phyloP scores from a whole-genome alignment of 2,329 filamentous ascomycete genomes.

The Colletotrichum destructivum region DNA sequence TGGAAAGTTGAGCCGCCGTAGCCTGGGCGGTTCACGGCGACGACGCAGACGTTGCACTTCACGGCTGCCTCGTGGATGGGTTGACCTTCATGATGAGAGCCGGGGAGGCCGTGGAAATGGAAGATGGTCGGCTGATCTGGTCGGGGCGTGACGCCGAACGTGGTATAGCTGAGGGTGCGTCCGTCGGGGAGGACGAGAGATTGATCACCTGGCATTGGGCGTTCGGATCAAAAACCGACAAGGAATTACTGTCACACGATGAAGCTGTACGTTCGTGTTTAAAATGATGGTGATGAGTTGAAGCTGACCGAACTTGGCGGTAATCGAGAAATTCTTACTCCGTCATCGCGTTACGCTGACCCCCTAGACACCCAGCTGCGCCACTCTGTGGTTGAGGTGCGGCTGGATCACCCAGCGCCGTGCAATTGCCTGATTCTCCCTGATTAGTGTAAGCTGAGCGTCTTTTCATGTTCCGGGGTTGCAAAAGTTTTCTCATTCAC shows the following conservation, averaged over 20 bases:
- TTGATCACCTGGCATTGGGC: not conserved
- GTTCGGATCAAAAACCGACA: not conserved
- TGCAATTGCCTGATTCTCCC: too few species aligned
- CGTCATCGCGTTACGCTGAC: too few species aligned
- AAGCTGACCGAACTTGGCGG: too few species aligned
- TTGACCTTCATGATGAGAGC: conserved; percentile 55
- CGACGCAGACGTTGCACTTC: conserved; percentile 50
- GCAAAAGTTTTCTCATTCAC: too few species aligned
- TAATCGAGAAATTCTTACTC: too few species aligned
- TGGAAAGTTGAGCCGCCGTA: conserved; percentile 57
- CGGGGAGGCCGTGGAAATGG: conserved; percentile 60
- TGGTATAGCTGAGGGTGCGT: conserved; percentile 56
- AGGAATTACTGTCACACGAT: not conserved
- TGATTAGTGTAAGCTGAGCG: too few species aligned
- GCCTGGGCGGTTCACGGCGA: conserved; percentile 59
- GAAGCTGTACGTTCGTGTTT: not conserved
- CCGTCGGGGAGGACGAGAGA: conserved; percentile 53
- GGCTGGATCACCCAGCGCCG: too few species aligned
- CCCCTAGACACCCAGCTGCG: too few species aligned
- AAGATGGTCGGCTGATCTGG: conserved; percentile 51
- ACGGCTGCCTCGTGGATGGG: conserved; percentile 47
- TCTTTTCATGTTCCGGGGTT: too few species aligned
- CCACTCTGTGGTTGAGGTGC: too few species aligned
- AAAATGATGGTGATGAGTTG: not conserved
- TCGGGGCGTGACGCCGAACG: conserved; percentile 51